A percentile compares a stretch with the other conserved stretches of the same genome.
phyloP scores from a whole-genome alignment of 805 yeast species.

The Lachancea thermotolerans region DNA sequence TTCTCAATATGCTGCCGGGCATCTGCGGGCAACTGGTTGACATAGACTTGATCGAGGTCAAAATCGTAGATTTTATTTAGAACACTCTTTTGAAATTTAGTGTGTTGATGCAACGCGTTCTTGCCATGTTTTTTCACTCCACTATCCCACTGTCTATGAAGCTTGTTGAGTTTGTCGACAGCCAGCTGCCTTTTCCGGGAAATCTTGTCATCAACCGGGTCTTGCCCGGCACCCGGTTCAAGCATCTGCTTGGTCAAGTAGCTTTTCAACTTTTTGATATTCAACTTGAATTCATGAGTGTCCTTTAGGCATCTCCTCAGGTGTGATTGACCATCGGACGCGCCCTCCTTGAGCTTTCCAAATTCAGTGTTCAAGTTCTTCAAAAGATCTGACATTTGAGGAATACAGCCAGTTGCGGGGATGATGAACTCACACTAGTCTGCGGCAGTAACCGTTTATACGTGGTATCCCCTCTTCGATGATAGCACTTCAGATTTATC shows the following conservation, averaged over 20 bases:
- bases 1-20: slow-evolving; percentile 29
- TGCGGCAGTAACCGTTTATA: no score
- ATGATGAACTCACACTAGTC: no score
- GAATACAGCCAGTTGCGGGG: background rate
- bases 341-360: slow-evolving; percentile 16
- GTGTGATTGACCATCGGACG: slow-evolving; percentile 11
- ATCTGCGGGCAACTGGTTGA: slow-evolving; percentile 26
- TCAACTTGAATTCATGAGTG: slow-evolving; percentile 33
- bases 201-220: slow-evolving; percentile 14
- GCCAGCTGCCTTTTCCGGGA: slow-evolving; percentile 22
- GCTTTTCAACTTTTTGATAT: slow-evolving; percentile 36
- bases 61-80: slow-evolving; percentile 29
- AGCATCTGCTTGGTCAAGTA: slow-evolving; percentile 34
- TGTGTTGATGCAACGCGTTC: slow-evolving; percentile 19
- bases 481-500: no score
- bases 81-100: slow-evolving; percentile 25
- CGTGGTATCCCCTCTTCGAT: no score
- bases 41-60: slow-evolving; percentile 31
- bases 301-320: slow-evolving; percentile 23
- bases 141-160: slow-evolving; percentile 29
- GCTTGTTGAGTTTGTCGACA: slow-evolving; percentile 25
- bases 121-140: slow-evolving; percentile 26
- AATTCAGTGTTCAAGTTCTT: slow-evolving; percentile 16
- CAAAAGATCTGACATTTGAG: slow-evolving; percentile 17
- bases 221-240: slow-evolving; percentile 16